Conservation (phyloP, 495 filamentous ascomycete species). For the Staphylotrichum tortipilum region DNA sequence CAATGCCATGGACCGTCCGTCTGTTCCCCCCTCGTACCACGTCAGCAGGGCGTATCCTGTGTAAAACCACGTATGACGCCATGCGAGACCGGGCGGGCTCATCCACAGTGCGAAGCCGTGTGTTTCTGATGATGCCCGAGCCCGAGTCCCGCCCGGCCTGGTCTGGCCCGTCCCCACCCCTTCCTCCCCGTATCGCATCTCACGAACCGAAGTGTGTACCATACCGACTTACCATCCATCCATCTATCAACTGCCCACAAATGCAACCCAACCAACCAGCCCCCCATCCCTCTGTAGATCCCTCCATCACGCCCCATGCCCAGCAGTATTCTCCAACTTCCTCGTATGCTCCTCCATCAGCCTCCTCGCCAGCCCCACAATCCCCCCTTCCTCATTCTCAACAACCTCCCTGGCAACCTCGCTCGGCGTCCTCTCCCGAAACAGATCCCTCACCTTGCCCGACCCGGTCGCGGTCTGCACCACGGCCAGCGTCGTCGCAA, state of each 20-base stretch:
- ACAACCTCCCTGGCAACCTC: constrained; percentile 12
- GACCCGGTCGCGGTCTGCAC: constrained; percentile 32
- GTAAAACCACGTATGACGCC: background rate
- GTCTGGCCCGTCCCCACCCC: background rate
- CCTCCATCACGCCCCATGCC: background rate
- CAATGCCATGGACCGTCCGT: background rate
- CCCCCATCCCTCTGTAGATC: background rate
- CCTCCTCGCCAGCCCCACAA: constrained; percentile 25
- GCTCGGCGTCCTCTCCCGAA: constrained; percentile 22
- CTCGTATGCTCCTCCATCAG: constrained; percentile 37
- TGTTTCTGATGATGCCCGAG: no score
- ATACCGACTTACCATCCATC: no score
- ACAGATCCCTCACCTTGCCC: constrained; percentile 33
- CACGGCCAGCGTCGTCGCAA: constrained; percentile 35
- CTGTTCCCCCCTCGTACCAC: background rate
- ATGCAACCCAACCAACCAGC: no score
- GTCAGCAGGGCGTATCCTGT: background rate
- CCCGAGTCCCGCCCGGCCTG: no score
- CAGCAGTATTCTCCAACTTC: constrained; percentile 22
- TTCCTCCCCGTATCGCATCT: background rate
- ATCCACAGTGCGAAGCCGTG: constrained; percentile 1
- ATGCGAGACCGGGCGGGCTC: background rate
- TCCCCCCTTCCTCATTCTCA: constrained; percentile 6
- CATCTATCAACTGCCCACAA: no score
- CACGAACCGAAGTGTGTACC: no score